These are phyloP conservation scores for Mitragyna speciosa DNA, from an alignment of 257 asterid species.

Conservation along the genomic window DNA sequence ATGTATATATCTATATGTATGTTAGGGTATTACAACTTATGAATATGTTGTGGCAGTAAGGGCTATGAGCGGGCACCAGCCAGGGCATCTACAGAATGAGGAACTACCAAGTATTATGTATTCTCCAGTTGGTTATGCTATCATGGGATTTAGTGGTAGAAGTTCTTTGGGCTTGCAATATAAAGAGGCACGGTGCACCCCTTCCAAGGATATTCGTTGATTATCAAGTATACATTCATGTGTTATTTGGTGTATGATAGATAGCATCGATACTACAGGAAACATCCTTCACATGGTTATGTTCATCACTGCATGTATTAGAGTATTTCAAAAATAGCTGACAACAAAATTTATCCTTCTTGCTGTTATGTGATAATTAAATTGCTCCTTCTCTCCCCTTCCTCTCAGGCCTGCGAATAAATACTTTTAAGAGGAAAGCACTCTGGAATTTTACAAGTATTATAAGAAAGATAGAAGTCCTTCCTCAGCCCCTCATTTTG, in stretches of 20 bases:
- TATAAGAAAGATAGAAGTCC: background rate
- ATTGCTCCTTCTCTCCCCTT: too few relatives aligned
- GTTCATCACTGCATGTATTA: background rate
- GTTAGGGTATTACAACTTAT: conserved; percentile 89
- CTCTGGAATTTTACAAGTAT: background rate
- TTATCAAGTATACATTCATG: conserved; percentile 63
- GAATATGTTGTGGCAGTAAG: conserved; percentile 99
- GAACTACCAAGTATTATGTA: conserved; percentile 66
- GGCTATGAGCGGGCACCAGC: conserved; percentile 95
- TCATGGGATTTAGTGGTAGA: conserved; percentile 94
- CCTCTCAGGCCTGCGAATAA: too few relatives aligned
- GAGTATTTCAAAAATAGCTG: background rate
- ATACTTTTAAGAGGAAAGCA: background rate
- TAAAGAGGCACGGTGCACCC: too few relatives aligned
- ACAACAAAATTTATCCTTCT: background rate
- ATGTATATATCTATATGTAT: too few relatives aligned
- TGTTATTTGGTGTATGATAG: background rate
- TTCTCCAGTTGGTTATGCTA: too few relatives aligned
- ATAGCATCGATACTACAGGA: background rate
- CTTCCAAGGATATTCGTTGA: conserved; percentile 98
- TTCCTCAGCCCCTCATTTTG: background rate
- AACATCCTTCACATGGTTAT: background rate
- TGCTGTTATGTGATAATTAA: background rate
- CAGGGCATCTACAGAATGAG: conserved; percentile 74
- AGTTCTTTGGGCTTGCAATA: too few relatives aligned